Base-by-base conservation (phyloP, 176 grass and related monocot genomes). In the Eremochloa ophiuroides region DNA sequence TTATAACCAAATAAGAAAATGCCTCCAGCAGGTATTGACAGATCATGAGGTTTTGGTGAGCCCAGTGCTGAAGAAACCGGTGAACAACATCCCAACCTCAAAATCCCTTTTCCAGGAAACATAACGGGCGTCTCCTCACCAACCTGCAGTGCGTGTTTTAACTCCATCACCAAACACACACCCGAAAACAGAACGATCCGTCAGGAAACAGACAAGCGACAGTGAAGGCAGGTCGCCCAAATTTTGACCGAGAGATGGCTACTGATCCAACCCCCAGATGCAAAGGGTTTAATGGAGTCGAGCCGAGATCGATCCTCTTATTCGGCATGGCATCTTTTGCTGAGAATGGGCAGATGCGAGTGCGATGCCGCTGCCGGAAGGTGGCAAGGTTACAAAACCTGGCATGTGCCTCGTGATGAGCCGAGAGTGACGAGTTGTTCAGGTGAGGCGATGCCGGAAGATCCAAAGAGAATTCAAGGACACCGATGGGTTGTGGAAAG, bases 11-110 rank as follows among this genome's bases (percentile, higher is more conserved):
- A 31, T n/a, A 75, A 22, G 18, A 77, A 41, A 63, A 46, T 22
- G 66, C 10, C 20, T 6, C 12, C n/a, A n/a, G n/a, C 33, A 60
- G 48, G 50, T 44, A 8, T 46, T 43, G 78, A 56, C 12, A 62
- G 56, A 65, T 73, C 64, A 73, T 78, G 58, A 89, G 46, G 13
- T 78, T 73, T 18, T 25, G 40, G 42, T 81, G 82, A 85, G 43
- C 42, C 70, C 22, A 29, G 7, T 71, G 62, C 22, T 81, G 53
- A 71, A 61, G 33, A 81, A 71, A 76, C 82, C 11, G 81, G 48
- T 88, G 62, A 84, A 70, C 82, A 34, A 84, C 71, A 84, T n/a
- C 50, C 62, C 38, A 74, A 39, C 35, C 64, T n/a, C 25, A n/a
- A 27, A 60, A 55, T 34, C 31, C 66, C 17, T 62, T 63, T 69